Conservation (phyloP, 1,284 basidiomycete genomes). For the Fomitopsis schrenkii region DNA sequence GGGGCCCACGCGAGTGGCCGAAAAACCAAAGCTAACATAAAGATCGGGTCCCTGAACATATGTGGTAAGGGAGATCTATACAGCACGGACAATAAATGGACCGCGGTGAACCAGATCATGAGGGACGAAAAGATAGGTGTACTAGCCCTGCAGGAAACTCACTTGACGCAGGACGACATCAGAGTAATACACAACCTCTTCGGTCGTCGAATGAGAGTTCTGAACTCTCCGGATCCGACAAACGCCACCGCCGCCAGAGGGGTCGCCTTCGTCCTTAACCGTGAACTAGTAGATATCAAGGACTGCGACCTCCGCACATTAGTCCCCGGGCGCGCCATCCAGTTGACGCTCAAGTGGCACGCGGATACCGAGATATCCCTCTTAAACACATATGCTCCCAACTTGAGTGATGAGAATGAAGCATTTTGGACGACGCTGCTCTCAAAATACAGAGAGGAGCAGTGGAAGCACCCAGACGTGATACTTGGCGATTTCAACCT, state of each 20-base stretch:
- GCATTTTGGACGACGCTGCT: not conserved
- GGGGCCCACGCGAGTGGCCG: no score
- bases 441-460: not conserved
- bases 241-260: not conserved
- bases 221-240: not conserved
- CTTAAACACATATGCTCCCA: not conserved
- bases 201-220: not conserved
- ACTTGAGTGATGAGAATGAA: not conserved
- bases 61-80: not conserved
- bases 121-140: slow-evolving; percentile 18
- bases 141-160: slow-evolving; percentile 26
- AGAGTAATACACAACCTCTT: slow-evolving; percentile 10
- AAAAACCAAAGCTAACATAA: not conserved
- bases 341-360: not conserved
- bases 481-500: no score
- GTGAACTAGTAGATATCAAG: not conserved
- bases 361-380: not conserved
- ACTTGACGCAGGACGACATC: slow-evolving; percentile 15
- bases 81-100: slow-evolving; percentile 19
- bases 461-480: not conserved
- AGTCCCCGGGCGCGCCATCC: not conserved
- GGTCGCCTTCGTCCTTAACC: not conserved
- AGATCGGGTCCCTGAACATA: not conserved
- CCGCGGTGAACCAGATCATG: slow-evolving; percentile 14
- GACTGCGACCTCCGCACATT: not conserved